Conservation (phyloP, 371 early-diverging fungal genomes). For the Apophysomyces ossiformis region DNA sequence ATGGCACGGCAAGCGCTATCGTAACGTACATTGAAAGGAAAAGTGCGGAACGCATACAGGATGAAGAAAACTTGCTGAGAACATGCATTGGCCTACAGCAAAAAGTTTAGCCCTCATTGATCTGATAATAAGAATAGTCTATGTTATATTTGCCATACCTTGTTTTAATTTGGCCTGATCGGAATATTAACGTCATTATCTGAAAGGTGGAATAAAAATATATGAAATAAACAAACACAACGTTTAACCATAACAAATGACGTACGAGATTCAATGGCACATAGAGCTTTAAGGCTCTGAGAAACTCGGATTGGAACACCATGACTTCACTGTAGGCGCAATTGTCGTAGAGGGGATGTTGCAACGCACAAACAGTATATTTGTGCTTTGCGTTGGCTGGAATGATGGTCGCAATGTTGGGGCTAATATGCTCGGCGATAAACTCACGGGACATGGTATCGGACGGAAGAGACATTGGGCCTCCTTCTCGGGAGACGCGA, state of each 20-base stretch:
- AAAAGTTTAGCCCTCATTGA: constrained; percentile 1
- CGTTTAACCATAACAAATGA: neutral
- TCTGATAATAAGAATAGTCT: neutral
- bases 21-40: constrained; percentile 77
- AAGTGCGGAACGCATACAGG: constrained; percentile 69
- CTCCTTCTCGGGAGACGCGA: constrained; percentile 39
- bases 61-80: constrained; percentile 49
- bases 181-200: constrained; percentile 65
- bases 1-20: constrained; percentile 67
- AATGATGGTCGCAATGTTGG: constrained; percentile 59
- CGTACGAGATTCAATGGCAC: constrained; percentile 74
- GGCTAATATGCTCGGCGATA: constrained; percentile 56
- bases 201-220: constrained; percentile 11
- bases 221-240: neutral
- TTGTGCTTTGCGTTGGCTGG: constrained; percentile 62
- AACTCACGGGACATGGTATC: constrained; percentile 53
- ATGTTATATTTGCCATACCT: constrained; percentile 36
- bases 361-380: constrained; percentile 71
- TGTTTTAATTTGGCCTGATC: constrained; percentile 43
- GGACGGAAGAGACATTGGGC: constrained; percentile 47
- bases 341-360: constrained; percentile 70
- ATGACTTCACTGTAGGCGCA: constrained; percentile 51
- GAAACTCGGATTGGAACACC: constrained; percentile 50
- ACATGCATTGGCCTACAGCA: constrained; percentile 39
- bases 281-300: constrained; percentile 68